phyloP scores from a whole-genome alignment of 805 yeast species.

The Blastobotrys parvus region DNA sequence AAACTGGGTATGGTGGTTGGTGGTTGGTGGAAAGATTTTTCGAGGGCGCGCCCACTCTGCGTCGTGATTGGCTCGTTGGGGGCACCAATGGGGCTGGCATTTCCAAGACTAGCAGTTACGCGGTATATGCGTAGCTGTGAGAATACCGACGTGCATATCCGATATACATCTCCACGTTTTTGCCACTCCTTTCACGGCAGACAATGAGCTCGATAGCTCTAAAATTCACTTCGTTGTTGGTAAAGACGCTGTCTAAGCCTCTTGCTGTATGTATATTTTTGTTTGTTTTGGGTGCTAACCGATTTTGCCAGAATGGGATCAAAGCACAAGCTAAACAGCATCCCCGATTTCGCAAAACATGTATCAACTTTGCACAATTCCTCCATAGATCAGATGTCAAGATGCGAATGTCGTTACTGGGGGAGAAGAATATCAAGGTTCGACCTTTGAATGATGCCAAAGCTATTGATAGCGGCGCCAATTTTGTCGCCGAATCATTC shows the following conservation, averaged over 20 bases:
- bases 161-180: background rate
- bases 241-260: constrained; percentile 73
- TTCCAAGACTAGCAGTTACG: background rate
- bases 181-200: background rate
- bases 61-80: too few species aligned
- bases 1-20: background rate
- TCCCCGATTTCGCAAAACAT: constrained; percentile 48
- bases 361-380: constrained; percentile 65
- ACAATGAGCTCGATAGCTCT: constrained; percentile 70
- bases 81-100: too few species aligned
- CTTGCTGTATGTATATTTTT: constrained; percentile 40
- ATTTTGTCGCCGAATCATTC: constrained; percentile 65
- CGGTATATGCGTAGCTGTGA: background rate
- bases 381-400: constrained; percentile 58
- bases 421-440: constrained; percentile 44
- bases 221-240: constrained; percentile 60
- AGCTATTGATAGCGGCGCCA: constrained; percentile 80
- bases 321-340: constrained; percentile 72
- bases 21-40: background rate
- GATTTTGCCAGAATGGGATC: constrained; percentile 39
- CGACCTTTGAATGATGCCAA: constrained; percentile 75
- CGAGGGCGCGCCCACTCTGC: too few species aligned
- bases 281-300: background rate
- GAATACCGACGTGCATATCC: background rate
- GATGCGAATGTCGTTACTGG: constrained; percentile 52